Evolutionary conservation across 306 rosid species (phyloP).

Genomic region (Neltuma alba): DNA sequence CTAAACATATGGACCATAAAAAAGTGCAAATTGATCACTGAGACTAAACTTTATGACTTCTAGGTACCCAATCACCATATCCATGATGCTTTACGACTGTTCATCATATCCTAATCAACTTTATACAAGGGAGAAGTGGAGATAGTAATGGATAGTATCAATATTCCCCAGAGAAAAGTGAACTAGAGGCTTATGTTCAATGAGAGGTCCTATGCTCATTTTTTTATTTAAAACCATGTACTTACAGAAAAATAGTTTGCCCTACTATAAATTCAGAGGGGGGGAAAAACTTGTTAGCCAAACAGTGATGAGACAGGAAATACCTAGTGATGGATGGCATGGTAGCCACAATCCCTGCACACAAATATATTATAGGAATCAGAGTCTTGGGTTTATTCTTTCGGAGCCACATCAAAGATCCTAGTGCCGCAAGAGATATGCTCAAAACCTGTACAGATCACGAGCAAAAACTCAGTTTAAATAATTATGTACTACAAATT

Average conservation of each 20-base stretch:
- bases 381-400: constrained; percentile 91
- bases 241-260: neutral
- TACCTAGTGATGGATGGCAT: constrained; percentile 99
- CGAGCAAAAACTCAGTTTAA: constrained; percentile 22
- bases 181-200: neutral
- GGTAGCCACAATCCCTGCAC: constrained; percentile 84
- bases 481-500: constrained; percentile 8
- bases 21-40: neutral
- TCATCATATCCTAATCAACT: constrained; percentile 12
- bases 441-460: constrained; percentile 70
- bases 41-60: constrained; percentile 1
- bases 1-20: constrained; percentile 10
- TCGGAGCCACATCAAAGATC: constrained; percentile 97
- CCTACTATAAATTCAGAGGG: neutral
- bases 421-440: constrained; percentile 94
- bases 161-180: neutral
- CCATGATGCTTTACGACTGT: neutral
- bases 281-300: constrained; percentile 10
- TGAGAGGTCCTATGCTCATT: constrained; percentile 16
- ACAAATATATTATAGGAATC: constrained; percentile 84
- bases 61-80: constrained; percentile 15
- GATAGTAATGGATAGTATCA: constrained; percentile 8
- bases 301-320: constrained; percentile 29
- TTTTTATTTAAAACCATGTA: constrained; percentile 21
- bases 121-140: neutral